Evolutionary conservation across 2,329 filamentous ascomycete genomes (phyloP).

Genomic region (Cryphonectria radicalis): DNA sequence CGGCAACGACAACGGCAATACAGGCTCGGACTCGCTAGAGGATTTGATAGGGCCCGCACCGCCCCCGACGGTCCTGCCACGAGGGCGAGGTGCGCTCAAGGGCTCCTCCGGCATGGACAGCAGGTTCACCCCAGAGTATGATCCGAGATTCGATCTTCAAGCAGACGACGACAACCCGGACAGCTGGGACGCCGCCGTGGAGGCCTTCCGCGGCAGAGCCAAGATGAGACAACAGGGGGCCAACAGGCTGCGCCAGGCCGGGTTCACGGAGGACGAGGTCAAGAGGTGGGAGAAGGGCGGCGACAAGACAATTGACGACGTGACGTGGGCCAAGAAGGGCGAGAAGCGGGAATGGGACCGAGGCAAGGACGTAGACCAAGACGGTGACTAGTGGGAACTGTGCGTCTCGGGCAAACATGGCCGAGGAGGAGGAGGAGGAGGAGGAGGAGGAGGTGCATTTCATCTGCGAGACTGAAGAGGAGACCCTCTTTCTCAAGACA

Average conservation of each 20-base stretch:
- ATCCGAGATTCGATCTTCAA: conserved; percentile 60
- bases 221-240: conserved; percentile 77
- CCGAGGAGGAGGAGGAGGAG: background rate
- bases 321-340: conserved; percentile 73
- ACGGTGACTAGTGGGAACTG: conserved; percentile 16
- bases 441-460: background rate
- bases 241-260: conserved; percentile 74
- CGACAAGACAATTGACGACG: conserved; percentile 64
- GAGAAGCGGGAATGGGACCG: conserved; percentile 67
- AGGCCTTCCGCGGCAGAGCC: conserved; percentile 78
- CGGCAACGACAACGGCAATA: conserved; percentile 35
- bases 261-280: conserved; percentile 77
- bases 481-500: background rate
- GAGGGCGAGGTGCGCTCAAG: conserved; percentile 71
- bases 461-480: background rate
- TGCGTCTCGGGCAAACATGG: background rate
- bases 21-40: conserved; percentile 74
- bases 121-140: conserved; percentile 73
- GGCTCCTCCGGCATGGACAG: conserved; percentile 73
- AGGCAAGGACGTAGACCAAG: conserved; percentile 47
- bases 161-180: conserved; percentile 56
- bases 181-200: conserved; percentile 80
- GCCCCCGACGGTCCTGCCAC: conserved; percentile 54
- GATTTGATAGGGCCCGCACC: conserved; percentile 77
- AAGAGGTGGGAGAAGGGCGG: conserved; percentile 69